Evolutionary conservation across 2,329 filamentous ascomycete species (phyloP).

Genomic region (Neofusicoccum parvum): DNA sequence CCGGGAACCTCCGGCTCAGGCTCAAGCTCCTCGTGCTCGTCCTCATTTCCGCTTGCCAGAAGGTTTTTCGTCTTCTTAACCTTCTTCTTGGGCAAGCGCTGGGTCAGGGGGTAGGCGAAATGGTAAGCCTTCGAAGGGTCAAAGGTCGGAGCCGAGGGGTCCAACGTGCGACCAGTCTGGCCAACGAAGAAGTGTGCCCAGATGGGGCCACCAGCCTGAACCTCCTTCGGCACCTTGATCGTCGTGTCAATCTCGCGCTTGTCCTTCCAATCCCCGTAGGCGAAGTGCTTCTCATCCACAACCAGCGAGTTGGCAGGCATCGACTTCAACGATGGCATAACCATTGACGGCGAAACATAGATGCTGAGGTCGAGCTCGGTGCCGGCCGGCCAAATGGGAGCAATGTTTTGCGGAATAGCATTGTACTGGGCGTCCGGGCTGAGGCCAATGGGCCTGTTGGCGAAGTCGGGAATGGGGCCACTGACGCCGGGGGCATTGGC

Average conservation of each 20-base stretch:
- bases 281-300: constrained; percentile 78
- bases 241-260: constrained; percentile 74
- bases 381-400: constrained; percentile 85
- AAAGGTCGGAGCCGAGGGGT: constrained; percentile 73
- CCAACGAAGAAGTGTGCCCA: constrained; percentile 94
- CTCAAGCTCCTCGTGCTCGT: constrained; percentile 54
- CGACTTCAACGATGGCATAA: constrained; percentile 67
- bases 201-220: constrained; percentile 89
- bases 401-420: constrained; percentile 68
- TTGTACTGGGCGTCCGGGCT: constrained; percentile 61
- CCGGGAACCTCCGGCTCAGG: constrained; percentile 60
- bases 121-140: constrained; percentile 77
- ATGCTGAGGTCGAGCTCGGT: constrained; percentile 80
- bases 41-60: constrained; percentile 56
- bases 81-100: constrained; percentile 92
- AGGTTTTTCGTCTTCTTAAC: constrained; percentile 83
- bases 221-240: constrained; percentile 74
- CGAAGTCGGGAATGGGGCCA: constrained; percentile 40
- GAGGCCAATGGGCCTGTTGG: constrained; percentile 43
- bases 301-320: constrained; percentile 70
- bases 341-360: constrained; percentile 76
- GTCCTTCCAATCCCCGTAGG: constrained; percentile 77
- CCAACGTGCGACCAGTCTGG: constrained; percentile 72
- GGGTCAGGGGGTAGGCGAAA: constrained; percentile 82
- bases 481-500: constrained; percentile 33